These are phyloP conservation scores for Papilionanthe hybrid DNA, from an alignment of 116 monocot genomes.

Conservation along the genomic window DNA sequence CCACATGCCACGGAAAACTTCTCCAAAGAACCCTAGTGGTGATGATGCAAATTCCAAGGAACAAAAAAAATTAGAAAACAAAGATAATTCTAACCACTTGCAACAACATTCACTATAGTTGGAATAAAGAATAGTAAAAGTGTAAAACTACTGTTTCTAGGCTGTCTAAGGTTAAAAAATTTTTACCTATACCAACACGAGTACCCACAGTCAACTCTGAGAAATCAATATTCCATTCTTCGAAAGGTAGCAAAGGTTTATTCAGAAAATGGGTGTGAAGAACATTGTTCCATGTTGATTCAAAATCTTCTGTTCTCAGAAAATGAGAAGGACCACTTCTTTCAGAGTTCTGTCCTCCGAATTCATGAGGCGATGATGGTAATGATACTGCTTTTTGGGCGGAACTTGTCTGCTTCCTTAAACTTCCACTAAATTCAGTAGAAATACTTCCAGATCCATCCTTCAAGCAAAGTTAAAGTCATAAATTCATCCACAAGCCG, in stretches of 20 bases:
- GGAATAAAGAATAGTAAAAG: neutral
- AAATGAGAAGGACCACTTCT: slow-evolving; percentile 40
- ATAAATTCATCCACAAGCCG: slow-evolving; percentile 9
- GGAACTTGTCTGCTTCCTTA: slow-evolving; percentile 41
- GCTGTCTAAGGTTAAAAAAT: neutral
- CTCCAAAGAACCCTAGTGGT: slow-evolving; percentile 83
- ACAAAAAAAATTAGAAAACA: neutral
- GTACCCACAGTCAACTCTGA: slow-evolving; percentile 92
- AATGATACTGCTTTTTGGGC: slow-evolving; percentile 79
- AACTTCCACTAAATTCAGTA: slow-evolving; percentile 19
- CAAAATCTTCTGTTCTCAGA: slow-evolving; percentile 33
- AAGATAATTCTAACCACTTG: neutral
- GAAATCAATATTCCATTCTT: slow-evolving; percentile 95
- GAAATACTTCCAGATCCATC: slow-evolving; percentile 24
- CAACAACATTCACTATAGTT: too few species aligned
- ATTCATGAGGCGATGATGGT: slow-evolving; percentile 86
- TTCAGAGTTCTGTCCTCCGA: slow-evolving; percentile 41
- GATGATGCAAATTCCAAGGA: neutral
- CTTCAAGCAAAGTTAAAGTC: slow-evolving; percentile 18
- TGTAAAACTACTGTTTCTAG: neutral
- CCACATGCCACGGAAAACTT: slow-evolving; percentile 98
- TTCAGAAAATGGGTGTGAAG: slow-evolving; percentile 71
- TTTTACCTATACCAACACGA: slow-evolving; percentile 92
- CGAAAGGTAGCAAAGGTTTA: slow-evolving; percentile 75
- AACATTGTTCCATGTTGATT: slow-evolving; percentile 65